Percentiles rank a stretch among this genome's conserved stretches.
phyloP scores from a whole-genome alignment of 352 stramenopile genomes.

The Phytophthora niederhauseri region DNA sequence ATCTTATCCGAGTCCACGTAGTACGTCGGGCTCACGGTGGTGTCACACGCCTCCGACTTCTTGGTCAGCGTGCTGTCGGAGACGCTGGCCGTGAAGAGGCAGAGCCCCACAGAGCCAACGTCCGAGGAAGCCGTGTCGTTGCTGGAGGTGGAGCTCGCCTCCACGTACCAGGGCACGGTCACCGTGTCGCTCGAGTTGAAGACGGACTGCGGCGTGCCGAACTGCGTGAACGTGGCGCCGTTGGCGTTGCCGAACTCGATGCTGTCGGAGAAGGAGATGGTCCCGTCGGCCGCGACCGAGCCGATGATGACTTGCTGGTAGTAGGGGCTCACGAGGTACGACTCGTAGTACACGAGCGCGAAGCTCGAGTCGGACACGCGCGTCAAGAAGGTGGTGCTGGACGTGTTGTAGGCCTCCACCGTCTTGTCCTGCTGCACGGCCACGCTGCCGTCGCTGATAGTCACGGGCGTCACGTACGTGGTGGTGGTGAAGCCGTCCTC shows the following conservation, averaged over 20 bases:
- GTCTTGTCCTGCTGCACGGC: slow-evolving; percentile 49
- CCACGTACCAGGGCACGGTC: slow-evolving; percentile 73
- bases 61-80: slow-evolving; percentile 30
- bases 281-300: slow-evolving; percentile 47
- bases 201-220: slow-evolving; percentile 67
- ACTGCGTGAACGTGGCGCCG: slow-evolving; percentile 42
- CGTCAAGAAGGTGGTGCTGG: slow-evolving; percentile 69
- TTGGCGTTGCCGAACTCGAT: slow-evolving; percentile 66
- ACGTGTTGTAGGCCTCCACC: slow-evolving; percentile 60
- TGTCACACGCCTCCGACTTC: slow-evolving; percentile 53
- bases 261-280: slow-evolving; percentile 63
- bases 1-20: slow-evolving; percentile 74
- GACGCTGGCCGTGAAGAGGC: slow-evolving; percentile 56
- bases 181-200: slow-evolving; percentile 68
- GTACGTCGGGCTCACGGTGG: slow-evolving; percentile 64
- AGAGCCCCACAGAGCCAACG: slow-evolving; percentile 57
- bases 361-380: slow-evolving; percentile 71
- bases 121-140: neutral
- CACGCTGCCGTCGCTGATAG: slow-evolving; percentile 50
- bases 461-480: slow-evolving; percentile 51
- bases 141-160: slow-evolving; percentile 29
- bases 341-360: slow-evolving; percentile 71
- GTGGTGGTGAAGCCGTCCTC: slow-evolving; percentile 46
- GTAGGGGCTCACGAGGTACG: slow-evolving; percentile 54
- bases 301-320: slow-evolving; percentile 71